Percentiles rank a stretch among this genome's conserved stretches.
Conservation (phyloP, 1,284 basidiomycete species). For the Puccinia triticina region DNA sequence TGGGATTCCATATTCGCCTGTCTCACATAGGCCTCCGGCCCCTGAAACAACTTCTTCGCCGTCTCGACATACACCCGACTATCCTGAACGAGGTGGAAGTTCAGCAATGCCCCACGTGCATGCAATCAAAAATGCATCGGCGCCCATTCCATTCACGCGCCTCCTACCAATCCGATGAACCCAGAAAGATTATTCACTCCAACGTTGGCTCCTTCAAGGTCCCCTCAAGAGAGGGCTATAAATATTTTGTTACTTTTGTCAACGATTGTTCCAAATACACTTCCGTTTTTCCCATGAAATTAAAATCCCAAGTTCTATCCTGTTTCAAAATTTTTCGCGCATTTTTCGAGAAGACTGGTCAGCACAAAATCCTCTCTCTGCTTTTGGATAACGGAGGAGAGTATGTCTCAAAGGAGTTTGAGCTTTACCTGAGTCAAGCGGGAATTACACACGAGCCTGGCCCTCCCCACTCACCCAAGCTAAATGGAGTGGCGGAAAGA, state of each 20-base stretch:
- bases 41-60: neutral
- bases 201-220: neutral
- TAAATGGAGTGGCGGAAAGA: too few species aligned
- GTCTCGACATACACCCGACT: neutral
- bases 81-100: neutral
- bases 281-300: slow-evolving; percentile 10
- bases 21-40: too few species aligned
- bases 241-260: neutral
- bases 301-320: neutral
- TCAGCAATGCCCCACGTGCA: neutral
- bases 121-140: slow-evolving; percentile 5
- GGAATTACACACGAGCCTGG: slow-evolving; percentile 1
- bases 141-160: neutral
- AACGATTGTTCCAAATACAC: neutral
- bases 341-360: slow-evolving; percentile 55
- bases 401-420: neutral
- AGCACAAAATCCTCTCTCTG: slow-evolving; percentile 17
- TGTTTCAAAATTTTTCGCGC: slow-evolving; percentile 60
- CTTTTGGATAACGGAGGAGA: slow-evolving; percentile 10
- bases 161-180: neutral
- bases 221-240: too few species aligned
- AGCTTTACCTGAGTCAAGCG: neutral
- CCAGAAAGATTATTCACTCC: neutral
- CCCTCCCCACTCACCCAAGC: slow-evolving; percentile 12
- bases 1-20: too few species aligned